Base-by-base conservation (phyloP, 306 rosid species). In the Castanospermum australe region DNA sequence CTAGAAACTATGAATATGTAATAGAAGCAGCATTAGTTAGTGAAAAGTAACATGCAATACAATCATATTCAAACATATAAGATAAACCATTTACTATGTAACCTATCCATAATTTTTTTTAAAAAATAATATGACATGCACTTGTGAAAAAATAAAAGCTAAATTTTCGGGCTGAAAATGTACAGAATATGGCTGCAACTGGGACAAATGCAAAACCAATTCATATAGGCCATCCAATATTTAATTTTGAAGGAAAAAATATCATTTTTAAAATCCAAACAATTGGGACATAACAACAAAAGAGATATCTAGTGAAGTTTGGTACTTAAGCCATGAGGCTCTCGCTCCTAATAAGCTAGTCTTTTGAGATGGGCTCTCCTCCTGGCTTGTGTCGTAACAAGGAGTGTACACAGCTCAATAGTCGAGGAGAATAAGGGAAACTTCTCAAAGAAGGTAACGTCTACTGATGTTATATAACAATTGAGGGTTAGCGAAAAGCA, bases 1-100 rank as follows among this genome's bases (percentile, higher is more conserved):
- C 42, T 28, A 33, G 59, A 84, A 77, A 80, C 60, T 54, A 61
- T 50, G 69, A 84, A 70, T 72, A 67, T 33, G 61, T 3, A 51
- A 20, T 32, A 50, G 25, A 17, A 60, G 30, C 52, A 22, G 15
- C 39, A 60, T 45, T 69, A 39, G 71, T 55, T 51, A 10, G 35
- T 39, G 32, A 21, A 8, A 71, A 63, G 33, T 32, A 55, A 41
- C 30, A 67, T 47, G 18, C 44, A 65, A 7, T 0, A 60, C 38
- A 50, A 15, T 44, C 17, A 18, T 50, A n/a, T 45, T 25, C 35
- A 48, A 5, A 63, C 6, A 45, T 20, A 38, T 32, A 33, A 21
- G 35, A 55, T 68, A 32, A 67, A 73, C 38, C 35, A 54, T 28
- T 50, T n/a, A 20, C 45, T 20, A 20, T 20, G 36, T 13, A 4